Evolutionary conservation across 1,284 basidiomycete genomes (phyloP).

Genomic region (Ceratobasidium sp.): DNA sequence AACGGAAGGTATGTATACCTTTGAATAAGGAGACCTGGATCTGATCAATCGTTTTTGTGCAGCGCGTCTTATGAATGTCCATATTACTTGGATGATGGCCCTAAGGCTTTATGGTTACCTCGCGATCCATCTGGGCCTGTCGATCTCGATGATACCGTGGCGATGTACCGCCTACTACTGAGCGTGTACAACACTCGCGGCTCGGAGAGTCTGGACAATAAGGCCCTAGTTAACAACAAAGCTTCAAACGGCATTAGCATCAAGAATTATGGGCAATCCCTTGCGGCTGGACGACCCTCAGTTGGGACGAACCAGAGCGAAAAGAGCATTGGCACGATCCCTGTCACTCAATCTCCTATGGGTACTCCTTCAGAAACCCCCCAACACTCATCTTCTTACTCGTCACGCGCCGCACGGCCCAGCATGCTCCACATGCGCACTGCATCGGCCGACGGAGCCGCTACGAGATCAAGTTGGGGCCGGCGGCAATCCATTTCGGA

Average conservation of each 20-base stretch:
- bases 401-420: conserved; percentile 19
- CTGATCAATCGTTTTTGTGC: background rate
- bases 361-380: conserved; percentile 12
- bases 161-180: conserved; percentile 27
- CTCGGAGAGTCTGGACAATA: background rate
- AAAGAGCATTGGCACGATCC: conserved; percentile 11
- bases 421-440: conserved; percentile 22
- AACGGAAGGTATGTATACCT: conserved; percentile 15
- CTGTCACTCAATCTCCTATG: conserved; percentile 13
- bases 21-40: background rate
- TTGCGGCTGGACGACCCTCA: background rate
- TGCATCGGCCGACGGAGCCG: background rate
- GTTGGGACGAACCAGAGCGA: conserved; percentile 7
- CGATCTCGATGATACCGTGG: conserved; percentile 30
- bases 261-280: background rate
- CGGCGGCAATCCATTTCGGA: conserved; percentile 21
- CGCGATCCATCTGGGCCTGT: conserved; percentile 31
- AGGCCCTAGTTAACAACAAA: background rate
- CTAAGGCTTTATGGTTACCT: conserved; percentile 27
- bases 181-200: conserved; percentile 4
- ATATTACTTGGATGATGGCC: conserved; percentile 25
- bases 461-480: background rate
- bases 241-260: background rate
- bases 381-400: conserved; percentile 4
- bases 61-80: conserved; percentile 36